Conservation (phyloP, 202 grass and related monocot genomes). For the Zoysia matrella region DNA sequence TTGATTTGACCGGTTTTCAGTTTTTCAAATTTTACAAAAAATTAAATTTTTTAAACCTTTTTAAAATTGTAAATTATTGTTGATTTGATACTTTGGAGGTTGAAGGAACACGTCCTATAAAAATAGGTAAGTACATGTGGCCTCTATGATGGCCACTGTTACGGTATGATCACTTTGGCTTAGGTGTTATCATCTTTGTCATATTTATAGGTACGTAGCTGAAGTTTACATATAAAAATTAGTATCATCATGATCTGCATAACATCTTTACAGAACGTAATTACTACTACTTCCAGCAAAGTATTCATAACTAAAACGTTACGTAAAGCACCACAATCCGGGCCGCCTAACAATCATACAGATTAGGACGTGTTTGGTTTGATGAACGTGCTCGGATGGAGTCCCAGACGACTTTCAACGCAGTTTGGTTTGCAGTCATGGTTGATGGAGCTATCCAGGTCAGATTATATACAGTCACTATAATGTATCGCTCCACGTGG, state of each 20-base stretch:
- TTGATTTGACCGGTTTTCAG: too few relatives aligned
- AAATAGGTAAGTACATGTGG: constrained; percentile 44
- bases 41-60: too few relatives aligned
- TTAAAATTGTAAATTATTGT: not conserved
- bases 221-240: constrained; percentile 50
- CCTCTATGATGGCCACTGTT: constrained; percentile 49
- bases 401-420: too few relatives aligned
- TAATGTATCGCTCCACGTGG: too few relatives aligned
- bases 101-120: constrained; percentile 24
- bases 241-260: constrained; percentile 54
- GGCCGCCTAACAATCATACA: constrained; percentile 44
- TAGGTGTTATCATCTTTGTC: constrained; percentile 53
- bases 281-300: constrained; percentile 45
- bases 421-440: too few relatives aligned
- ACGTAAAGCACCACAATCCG: constrained; percentile 35
- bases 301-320: constrained; percentile 40
- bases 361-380: not conserved
- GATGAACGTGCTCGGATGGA: too few relatives aligned
- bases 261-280: constrained; percentile 42
- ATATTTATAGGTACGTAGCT: constrained; percentile 46
- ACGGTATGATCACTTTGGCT: constrained; percentile 35
- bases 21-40: too few relatives aligned
- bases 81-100: constrained; percentile 17
- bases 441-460: too few relatives aligned
- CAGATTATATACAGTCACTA: too few relatives aligned